Conservation (phyloP, 1,139 yeast genomes). For the Maudiozyma humilis region DNA sequence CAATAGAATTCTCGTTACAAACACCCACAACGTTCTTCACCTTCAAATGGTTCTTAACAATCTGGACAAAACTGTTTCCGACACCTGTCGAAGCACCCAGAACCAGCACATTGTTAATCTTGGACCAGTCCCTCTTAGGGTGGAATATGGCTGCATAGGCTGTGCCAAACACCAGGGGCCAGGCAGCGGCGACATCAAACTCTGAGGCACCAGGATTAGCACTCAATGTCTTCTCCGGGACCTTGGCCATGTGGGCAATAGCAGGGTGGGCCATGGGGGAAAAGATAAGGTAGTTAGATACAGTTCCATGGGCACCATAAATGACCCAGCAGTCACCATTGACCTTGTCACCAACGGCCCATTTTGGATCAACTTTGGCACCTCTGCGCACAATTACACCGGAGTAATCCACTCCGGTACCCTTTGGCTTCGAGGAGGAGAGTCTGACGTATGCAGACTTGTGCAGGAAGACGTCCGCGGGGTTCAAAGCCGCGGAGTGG, state of each 20-base stretch:
- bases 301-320: slow-evolving; percentile 21
- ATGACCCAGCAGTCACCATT: slow-evolving; percentile 16
- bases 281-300: slow-evolving; percentile 22
- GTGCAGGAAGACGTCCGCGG: neutral
- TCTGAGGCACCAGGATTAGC: slow-evolving; percentile 10
- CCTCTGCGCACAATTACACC: slow-evolving; percentile 26
- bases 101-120: slow-evolving; percentile 24
- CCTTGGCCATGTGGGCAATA: slow-evolving; percentile 4
- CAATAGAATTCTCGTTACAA: slow-evolving; percentile 38
- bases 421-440: slow-evolving; percentile 11
- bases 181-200: slow-evolving; percentile 20
- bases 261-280: slow-evolving; percentile 13
- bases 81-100: slow-evolving; percentile 30
- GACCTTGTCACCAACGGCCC: slow-evolving; percentile 24
- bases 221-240: neutral
- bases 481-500: neutral
- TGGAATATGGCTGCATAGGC: slow-evolving; percentile 18
- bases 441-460: neutral
- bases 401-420: slow-evolving; percentile 24
- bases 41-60: slow-evolving; percentile 24
- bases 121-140: slow-evolving; percentile 16
- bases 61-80: slow-evolving; percentile 22
- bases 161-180: slow-evolving; percentile 28
- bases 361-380: slow-evolving; percentile 16
- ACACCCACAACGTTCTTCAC: slow-evolving; percentile 36